Base-by-base conservation (phyloP, 495 filamentous ascomycete genomes). In the Penicillium riverlandense region DNA sequence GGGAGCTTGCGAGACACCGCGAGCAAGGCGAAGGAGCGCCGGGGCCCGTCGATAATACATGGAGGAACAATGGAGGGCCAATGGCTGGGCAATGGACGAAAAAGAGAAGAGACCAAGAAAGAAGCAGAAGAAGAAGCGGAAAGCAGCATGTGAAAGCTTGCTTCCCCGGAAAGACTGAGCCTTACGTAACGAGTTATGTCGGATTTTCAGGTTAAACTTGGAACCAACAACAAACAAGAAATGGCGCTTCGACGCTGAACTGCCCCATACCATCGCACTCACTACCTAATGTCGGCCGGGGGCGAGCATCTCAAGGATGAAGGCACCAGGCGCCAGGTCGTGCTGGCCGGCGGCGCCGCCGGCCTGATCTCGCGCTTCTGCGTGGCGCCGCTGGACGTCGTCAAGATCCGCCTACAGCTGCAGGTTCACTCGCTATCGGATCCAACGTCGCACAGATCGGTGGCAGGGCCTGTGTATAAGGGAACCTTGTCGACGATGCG, bases 401-500 rank as follows among this genome's bases (percentile, higher is more conserved):
- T 95, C 67, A 96, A 96, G 72, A 96, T 96, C 67, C 84, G 90
- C n/a, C 82, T 95, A 37, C 90, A 96, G 58, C 77, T 96, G 32
- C 89, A 95, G 66, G 81, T 82, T 38, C 84, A 89, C 67, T 88
- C 88, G 12, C 78, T 85, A 45, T 80, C 79, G 42, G 82, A 86
- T 53, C 82, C 85, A 5, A 53, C 74, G 2, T 75, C 77, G 16
- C 69, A 76, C 42, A 55, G 53, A 37, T 53, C 67, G 56, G 61
- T 76, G 38, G 62, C 66, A 41, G 81, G 82, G 7, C 86, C 84
- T 34, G 65, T 85, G 11, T 90, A 88, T 67, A 85, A 82, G 56
- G 88, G 89, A 48, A 92, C 90, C 0, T 44, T 90, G 11, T 73
- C 76, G 11, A 94, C 91, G 7, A 75, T 95, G 59, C 75, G 74